Conservation (phyloP, 306 rosid genomes). For the Cyamopsis tetragonoloba region DNA sequence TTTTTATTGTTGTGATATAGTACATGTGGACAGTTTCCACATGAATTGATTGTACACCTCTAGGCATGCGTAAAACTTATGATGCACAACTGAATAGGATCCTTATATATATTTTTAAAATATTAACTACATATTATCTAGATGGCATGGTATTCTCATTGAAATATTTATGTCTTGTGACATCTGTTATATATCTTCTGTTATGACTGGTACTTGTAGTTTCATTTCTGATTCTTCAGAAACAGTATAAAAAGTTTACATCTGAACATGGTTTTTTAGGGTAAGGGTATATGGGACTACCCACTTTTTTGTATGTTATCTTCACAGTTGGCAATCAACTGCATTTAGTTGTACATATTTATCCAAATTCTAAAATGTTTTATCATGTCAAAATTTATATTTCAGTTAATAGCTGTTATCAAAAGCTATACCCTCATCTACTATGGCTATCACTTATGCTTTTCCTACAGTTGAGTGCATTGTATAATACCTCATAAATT, state of each 20-base stretch:
- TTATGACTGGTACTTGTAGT: background rate
- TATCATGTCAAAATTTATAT: background rate
- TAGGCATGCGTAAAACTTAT: background rate
- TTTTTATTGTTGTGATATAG: background rate
- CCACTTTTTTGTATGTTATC: background rate
- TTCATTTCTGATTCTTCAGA: conserved; percentile 6
- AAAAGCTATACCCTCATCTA: conserved; percentile 1
- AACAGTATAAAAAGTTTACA: background rate
- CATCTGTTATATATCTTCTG: conserved; percentile 5
- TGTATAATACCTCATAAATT: background rate
- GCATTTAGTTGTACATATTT: background rate
- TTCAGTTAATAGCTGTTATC: background rate
- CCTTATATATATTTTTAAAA: background rate
- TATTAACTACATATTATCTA: background rate
- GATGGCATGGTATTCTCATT: background rate
- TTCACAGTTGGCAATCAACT: background rate
- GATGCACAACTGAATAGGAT: background rate
- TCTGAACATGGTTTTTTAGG: conserved; percentile 1
- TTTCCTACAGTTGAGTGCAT: background rate
- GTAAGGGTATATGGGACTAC: background rate
- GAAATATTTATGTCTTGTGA: conserved; percentile 3
- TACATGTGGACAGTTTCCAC: background rate
- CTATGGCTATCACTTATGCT: background rate
- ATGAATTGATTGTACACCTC: background rate
- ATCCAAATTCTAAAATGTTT: background rate